Evolutionary conservation across 441 rosid genomes (phyloP).

Genomic region (Gossypium trilobum): DNA sequence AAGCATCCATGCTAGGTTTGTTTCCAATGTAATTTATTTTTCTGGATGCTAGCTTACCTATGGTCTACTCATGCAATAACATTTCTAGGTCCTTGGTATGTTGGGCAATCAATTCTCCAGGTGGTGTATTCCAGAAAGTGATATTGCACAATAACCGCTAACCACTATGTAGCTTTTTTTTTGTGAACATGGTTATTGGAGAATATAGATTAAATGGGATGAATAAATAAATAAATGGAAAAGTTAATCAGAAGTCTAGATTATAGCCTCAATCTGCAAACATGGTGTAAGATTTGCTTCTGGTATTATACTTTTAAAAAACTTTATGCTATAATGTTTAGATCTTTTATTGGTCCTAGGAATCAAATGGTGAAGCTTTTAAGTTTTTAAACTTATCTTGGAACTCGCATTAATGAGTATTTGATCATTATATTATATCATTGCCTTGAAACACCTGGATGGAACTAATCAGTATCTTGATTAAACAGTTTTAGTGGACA

Average conservation of each 20-base stretch:
- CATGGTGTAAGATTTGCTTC: no score
- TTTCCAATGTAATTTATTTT: slow-evolving; percentile 18
- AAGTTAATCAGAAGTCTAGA: background rate
- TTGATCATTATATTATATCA: background rate
- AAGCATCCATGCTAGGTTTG: slow-evolving; percentile 45
- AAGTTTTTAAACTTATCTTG: background rate
- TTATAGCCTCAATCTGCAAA: no score
- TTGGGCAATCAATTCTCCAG: background rate
- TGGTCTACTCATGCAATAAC: background rate
- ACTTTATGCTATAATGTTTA: background rate
- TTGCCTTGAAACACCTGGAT: slow-evolving; percentile 1
- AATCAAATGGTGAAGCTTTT: no score
- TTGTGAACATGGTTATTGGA: no score
- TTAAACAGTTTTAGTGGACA: background rate
- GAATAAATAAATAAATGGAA: background rate
- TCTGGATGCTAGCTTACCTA: background rate
- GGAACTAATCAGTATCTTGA: background rate
- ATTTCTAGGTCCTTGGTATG: background rate
- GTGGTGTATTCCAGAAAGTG: background rate
- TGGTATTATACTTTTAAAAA: no score
- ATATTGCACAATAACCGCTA: background rate
- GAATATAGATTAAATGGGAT: no score
- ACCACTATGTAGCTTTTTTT: background rate
- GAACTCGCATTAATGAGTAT: background rate
- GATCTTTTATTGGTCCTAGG: background rate